phyloP scores from a whole-genome alignment of 192 early-diverging fungal species.

The Dimargaris verticillata region DNA sequence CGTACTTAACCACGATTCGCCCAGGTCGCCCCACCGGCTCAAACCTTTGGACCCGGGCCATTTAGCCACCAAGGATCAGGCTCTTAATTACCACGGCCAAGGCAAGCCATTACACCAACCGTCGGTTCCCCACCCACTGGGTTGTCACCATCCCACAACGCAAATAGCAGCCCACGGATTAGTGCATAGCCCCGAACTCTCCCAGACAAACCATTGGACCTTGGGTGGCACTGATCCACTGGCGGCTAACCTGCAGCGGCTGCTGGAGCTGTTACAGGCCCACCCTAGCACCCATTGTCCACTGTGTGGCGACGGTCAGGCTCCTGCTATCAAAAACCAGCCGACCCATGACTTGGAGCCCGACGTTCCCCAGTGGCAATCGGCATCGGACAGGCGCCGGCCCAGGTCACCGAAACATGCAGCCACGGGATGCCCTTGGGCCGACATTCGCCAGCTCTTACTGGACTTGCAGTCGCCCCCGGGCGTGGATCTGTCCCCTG shows the following conservation, averaged over 20 bases:
- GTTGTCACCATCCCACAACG: not conserved
- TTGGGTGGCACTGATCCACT: not conserved
- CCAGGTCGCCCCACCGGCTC: too few relatives aligned
- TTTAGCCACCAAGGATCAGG: too few relatives aligned
- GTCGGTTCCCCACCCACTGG: not conserved
- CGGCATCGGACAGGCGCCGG: not conserved
- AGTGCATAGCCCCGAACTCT: too few relatives aligned
- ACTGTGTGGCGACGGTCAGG: not conserved
- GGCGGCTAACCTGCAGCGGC: not conserved
- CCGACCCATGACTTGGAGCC: not conserved
- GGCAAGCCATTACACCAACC: not conserved
- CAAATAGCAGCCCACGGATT: too few relatives aligned
- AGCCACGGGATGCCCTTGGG: slow-evolving; percentile 1
- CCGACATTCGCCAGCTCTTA: slow-evolving; percentile 3
- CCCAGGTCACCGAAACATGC: not conserved
- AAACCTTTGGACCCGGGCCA: too few relatives aligned
- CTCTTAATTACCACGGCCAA: not conserved
- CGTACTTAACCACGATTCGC: too few relatives aligned
- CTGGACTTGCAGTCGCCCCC: not conserved
- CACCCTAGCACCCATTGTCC: not conserved
- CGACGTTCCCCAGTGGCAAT: not conserved
- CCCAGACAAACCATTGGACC: too few relatives aligned
- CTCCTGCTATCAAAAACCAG: not conserved
- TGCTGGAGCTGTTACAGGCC: slow-evolving; percentile 2
- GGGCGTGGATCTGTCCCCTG: too few relatives aligned